Evolutionary conservation across 2,329 filamentous ascomycete genomes (phyloP).

Genomic region (Trichophyton simii): DNA sequence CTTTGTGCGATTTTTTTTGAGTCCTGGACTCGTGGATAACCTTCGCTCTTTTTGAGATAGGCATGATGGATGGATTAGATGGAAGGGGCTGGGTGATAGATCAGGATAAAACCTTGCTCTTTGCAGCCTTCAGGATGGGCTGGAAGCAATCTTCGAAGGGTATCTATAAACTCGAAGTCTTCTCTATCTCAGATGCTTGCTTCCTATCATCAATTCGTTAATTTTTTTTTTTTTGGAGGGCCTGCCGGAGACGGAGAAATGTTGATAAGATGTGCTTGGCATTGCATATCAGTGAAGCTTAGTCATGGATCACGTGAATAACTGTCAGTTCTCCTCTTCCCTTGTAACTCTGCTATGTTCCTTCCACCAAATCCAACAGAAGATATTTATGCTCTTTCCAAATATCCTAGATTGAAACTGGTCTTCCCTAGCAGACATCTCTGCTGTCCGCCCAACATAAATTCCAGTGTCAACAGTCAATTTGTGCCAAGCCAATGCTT

Average conservation of each 20-base stretch:
- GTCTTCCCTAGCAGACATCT: too few species aligned
- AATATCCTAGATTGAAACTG: too few species aligned
- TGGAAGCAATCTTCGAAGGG: not conserved
- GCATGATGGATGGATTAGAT: constrained; percentile 50
- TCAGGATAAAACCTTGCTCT: not conserved
- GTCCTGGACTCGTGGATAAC: constrained; percentile 85
- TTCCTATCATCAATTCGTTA: constrained; percentile 16
- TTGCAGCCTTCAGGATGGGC: not conserved
- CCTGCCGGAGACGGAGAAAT: not conserved
- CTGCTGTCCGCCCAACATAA: too few species aligned
- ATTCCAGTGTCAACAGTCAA: too few species aligned
- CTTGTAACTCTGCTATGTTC: too few species aligned
- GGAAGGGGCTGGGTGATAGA: not conserved
- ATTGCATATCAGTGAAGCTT: not conserved
- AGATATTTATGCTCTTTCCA: too few species aligned
- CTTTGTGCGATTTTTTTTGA: constrained; percentile 82
- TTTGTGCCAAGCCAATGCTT: not conserved
- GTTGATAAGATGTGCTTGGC: not conserved
- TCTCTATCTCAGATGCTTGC: not conserved
- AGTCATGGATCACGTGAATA: not conserved
- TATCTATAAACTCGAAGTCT: not conserved
- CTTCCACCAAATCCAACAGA: too few species aligned
- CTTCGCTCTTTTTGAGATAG: constrained; percentile 87
- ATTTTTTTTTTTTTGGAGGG: not conserved
- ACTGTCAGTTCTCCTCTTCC: not conserved